A percentile compares a stretch with the other conserved stretches of the same genome.
phyloP scores from a whole-genome alignment of 202 grass and related monocot species.

The Digitaria exilis region DNA sequence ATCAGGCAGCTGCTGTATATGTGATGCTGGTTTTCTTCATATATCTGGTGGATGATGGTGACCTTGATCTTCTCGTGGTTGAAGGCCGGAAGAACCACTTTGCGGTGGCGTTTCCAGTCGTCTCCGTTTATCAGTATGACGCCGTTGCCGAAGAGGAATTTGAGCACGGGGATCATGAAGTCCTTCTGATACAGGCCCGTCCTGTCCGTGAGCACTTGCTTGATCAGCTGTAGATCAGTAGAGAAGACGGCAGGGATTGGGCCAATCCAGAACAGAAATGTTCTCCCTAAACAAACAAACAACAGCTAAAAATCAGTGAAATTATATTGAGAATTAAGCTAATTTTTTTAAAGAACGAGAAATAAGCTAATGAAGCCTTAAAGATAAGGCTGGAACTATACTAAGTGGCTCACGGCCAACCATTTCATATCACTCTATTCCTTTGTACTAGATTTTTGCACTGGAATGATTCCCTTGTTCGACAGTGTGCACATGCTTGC shows the following conservation, averaged over 20 bases:
- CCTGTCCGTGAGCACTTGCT: slow-evolving; percentile 50
- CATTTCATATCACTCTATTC: background rate
- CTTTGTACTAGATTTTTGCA: background rate
- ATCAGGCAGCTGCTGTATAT: background rate
- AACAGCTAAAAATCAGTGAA: background rate
- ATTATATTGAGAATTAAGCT: background rate
- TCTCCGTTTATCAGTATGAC: slow-evolving; percentile 32
- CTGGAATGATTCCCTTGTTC: background rate
- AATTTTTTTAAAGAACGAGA: no score
- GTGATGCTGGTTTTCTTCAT: background rate
- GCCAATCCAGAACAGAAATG: slow-evolving; percentile 54
- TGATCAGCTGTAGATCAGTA: slow-evolving; percentile 37
- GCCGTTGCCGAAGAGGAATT: slow-evolving; percentile 42
- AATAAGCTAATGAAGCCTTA: no score
- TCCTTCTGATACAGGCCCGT: slow-evolving; percentile 41
- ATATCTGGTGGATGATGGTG: background rate
- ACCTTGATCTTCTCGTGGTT: slow-evolving; percentile 55
- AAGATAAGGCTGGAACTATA: background rate
- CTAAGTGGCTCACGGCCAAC: background rate
- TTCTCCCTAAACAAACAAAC: slow-evolving; percentile 13
- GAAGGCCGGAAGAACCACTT: slow-evolving; percentile 53
- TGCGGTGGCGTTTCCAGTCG: slow-evolving; percentile 50
- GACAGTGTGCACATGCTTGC: background rate
- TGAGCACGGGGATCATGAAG: slow-evolving; percentile 26
- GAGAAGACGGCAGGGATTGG: slow-evolving; percentile 24